Evolutionary conservation across 495 filamentous ascomycete species (phyloP).

Genomic region (Aspergillus mulundensis): DNA sequence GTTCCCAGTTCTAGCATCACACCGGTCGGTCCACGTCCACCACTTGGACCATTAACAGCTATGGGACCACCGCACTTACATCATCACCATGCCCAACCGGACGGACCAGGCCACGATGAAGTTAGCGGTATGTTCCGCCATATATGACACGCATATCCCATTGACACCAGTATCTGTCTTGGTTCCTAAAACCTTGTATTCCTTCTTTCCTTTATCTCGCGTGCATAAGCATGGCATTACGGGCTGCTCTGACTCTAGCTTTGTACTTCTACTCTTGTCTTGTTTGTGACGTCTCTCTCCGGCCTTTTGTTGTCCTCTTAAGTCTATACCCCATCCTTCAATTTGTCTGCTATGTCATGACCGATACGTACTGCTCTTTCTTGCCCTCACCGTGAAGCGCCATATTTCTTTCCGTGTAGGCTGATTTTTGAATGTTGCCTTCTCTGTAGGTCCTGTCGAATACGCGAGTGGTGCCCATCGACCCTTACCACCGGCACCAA

Average conservation of each 20-base stretch:
- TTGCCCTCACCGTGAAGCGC: constrained; percentile 12
- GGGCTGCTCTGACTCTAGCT: constrained; percentile 10
- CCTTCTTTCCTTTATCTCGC: constrained; percentile 1
- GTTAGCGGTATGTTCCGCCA: constrained; percentile 93
- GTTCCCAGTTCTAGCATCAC: constrained; percentile 48
- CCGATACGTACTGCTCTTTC: constrained; percentile 18
- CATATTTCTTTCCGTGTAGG: constrained; percentile 38
- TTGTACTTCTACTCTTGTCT: constrained; percentile 23
- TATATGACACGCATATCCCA: constrained; percentile 46
- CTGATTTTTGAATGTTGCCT: constrained; percentile 33
- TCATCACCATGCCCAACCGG: constrained; percentile 76
- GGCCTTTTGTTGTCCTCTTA: constrained; percentile 12
- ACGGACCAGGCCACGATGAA: constrained; percentile 74
- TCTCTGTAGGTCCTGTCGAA: constrained; percentile 34
- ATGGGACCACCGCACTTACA: constrained; percentile 67
- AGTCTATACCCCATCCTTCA: constrained; percentile 27
- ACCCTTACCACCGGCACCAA: constrained; percentile 23
- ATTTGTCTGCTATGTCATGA: constrained; percentile 18
- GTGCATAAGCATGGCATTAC: background rate
- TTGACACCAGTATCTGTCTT: constrained; percentile 10
- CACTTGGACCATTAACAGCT: constrained; percentile 50
- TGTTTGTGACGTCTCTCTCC: constrained; percentile 21
- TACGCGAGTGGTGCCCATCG: constrained; percentile 32
- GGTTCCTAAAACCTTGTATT: constrained; percentile 4
- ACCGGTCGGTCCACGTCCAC: constrained; percentile 41